Conservation (phyloP, 2,329 filamentous ascomycete genomes). For the Claviceps sp. region DNA sequence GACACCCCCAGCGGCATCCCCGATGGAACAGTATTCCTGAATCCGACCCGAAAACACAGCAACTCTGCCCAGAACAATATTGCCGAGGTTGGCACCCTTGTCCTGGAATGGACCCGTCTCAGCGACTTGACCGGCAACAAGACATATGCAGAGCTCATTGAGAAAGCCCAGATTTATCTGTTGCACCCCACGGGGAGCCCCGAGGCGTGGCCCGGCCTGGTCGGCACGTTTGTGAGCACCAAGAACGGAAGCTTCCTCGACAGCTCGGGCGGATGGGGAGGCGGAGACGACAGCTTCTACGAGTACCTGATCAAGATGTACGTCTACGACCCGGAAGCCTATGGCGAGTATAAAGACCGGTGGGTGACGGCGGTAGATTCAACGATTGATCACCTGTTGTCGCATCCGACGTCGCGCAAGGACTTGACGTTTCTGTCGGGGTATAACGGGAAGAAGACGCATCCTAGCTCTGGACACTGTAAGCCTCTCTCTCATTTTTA, state of each 20-base stretch:
- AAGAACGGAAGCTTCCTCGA: constrained; percentile 53
- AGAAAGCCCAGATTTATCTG: constrained; percentile 57
- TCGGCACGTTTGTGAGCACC: constrained; percentile 55
- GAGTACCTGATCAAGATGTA: constrained; percentile 91
- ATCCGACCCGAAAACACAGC: constrained; percentile 33
- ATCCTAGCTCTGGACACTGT: constrained; percentile 37
- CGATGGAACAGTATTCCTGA: constrained; percentile 52
- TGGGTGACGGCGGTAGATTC: constrained; percentile 68
- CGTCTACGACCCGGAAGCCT: constrained; percentile 57
- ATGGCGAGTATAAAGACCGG: constrained; percentile 51
- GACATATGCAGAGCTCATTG: constrained; percentile 51
- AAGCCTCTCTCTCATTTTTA: constrained; percentile 12
- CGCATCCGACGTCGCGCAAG: constrained; percentile 49
- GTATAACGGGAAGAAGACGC: constrained; percentile 33
- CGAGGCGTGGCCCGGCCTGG: constrained; percentile 64
- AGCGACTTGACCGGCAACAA: constrained; percentile 59
- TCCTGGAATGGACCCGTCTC: constrained; percentile 74
- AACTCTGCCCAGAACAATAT: constrained; percentile 50
- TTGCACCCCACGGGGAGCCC: constrained; percentile 42
- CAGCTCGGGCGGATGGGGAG: constrained; percentile 59
- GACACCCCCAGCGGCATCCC: constrained; percentile 64
- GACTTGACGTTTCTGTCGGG: constrained; percentile 60
- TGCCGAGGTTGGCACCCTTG: constrained; percentile 63
- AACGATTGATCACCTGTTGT: constrained; percentile 56
- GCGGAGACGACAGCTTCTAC: constrained; percentile 69